Percentiles rank a stretch among this genome's conserved stretches.
Conservation (phyloP, 768 basidiomycete species). For the Hemileccinum impolitum region DNA sequence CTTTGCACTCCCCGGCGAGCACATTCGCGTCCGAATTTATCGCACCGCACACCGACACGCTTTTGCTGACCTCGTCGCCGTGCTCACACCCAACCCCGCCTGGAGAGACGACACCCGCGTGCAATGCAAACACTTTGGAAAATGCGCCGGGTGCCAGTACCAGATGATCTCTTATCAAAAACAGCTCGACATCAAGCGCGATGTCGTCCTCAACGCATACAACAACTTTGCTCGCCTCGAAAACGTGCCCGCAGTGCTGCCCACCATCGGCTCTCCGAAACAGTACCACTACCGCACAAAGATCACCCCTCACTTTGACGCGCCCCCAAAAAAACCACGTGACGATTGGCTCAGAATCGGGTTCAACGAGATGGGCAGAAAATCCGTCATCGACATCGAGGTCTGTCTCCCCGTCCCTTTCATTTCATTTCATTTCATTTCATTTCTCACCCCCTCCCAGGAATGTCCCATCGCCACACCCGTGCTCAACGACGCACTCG, state of each 20-base stretch:
- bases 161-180: slow-evolving; percentile 89
- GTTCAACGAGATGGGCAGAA: slow-evolving; percentile 77
- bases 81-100: slow-evolving; percentile 58
- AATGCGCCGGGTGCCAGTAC: slow-evolving; percentile 92
- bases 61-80: slow-evolving; percentile 66
- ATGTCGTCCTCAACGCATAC: slow-evolving; percentile 83
- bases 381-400: slow-evolving; percentile 87
- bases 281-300: slow-evolving; percentile 95
- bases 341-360: slow-evolving; percentile 77
- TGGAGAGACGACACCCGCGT: slow-evolving; percentile 65
- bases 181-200: slow-evolving; percentile 84
- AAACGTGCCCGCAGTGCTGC: slow-evolving; percentile 61
- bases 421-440: too few relatives aligned
- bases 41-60: slow-evolving; percentile 70
- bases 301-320: slow-evolving; percentile 94
- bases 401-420: slow-evolving; percentile 39
- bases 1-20: slow-evolving; percentile 82
- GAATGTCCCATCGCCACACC: slow-evolving; percentile 88
- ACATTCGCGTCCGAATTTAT: slow-evolving; percentile 67
- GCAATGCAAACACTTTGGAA: slow-evolving; percentile 83
- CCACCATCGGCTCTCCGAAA: slow-evolving; percentile 83
- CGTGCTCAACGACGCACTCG: slow-evolving; percentile 67
- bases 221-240: too few relatives aligned
- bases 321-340: slow-evolving; percentile 51
- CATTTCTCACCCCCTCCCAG: too few relatives aligned